A percentile compares a stretch with the other conserved stretches of the same genome.
phyloP scores from a whole-genome alignment of 164 flowering plant species.

The Macadamia tetraphylla region DNA sequence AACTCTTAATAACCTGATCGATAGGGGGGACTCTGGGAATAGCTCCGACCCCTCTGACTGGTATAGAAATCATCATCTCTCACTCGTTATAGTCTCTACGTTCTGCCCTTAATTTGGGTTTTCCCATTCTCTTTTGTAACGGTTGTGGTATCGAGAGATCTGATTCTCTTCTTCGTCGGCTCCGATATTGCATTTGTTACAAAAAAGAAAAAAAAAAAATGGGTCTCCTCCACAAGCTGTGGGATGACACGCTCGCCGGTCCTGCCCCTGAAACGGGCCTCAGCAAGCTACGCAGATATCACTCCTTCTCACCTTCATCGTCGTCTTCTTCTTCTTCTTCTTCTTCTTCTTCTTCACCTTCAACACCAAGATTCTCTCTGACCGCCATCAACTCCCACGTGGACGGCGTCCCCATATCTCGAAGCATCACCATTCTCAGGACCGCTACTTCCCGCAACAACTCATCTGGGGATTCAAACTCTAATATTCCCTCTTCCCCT shows the following conservation, averaged over 20 bases:
- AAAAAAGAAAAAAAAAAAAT: slow-evolving; percentile 15
- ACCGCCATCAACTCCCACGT: not conserved
- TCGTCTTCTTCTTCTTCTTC: too few species aligned
- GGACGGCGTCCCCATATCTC: slow-evolving; percentile 28
- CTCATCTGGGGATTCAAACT: slow-evolving; percentile 22
- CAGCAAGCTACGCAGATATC: slow-evolving; percentile 47
- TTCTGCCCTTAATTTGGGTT: too few species aligned
- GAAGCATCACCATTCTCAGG: slow-evolving; percentile 54
- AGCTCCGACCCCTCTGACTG: too few species aligned
- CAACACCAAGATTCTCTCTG: slow-evolving; percentile 9
- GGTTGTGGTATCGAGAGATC: too few species aligned
- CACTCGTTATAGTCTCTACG: too few species aligned
- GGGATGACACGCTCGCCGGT: slow-evolving; percentile 93
- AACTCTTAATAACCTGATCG: too few species aligned
- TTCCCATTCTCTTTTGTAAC: too few species aligned
- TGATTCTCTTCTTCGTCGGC: not conserved
- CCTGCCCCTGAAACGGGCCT: slow-evolving; percentile 66
- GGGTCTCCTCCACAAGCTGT: slow-evolving; percentile 72
- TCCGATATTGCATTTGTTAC: slow-evolving; percentile 25
- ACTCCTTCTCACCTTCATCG: slow-evolving; percentile 31
- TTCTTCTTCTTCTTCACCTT: too few species aligned
- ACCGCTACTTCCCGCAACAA: slow-evolving; percentile 14
- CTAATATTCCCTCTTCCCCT: slow-evolving; percentile 36
- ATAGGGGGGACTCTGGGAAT: too few species aligned
- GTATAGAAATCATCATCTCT: too few species aligned